phyloP scores from a whole-genome alignment of 1,284 basidiomycete species.

The Agaricales sp. region DNA sequence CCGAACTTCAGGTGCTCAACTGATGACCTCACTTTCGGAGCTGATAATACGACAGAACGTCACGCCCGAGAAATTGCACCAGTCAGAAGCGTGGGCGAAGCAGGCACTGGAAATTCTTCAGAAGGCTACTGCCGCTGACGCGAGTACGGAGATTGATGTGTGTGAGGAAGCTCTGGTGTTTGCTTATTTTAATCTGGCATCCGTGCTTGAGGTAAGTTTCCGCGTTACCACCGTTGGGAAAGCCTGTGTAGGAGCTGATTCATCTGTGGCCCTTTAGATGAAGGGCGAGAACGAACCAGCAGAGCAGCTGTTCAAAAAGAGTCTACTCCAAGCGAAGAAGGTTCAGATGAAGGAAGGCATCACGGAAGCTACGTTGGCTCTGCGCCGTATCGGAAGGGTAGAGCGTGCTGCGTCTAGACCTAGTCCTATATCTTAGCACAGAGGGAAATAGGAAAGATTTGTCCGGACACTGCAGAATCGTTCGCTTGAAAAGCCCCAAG shows the following conservation, averaged over 20 bases:
- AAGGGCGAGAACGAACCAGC: neutral
- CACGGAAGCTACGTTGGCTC: neutral
- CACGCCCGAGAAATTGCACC: constrained; percentile 33
- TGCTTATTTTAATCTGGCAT: constrained; percentile 12
- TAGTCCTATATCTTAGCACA: no score
- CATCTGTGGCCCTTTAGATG: no score
- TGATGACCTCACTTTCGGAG: constrained; percentile 62
- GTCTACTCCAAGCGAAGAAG: neutral
- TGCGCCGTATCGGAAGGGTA: neutral
- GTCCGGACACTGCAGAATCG: no score
- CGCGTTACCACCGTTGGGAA: neutral
- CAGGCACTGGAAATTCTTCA: constrained; percentile 41
- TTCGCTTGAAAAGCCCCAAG: no score
- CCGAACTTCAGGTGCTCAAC: constrained; percentile 43
- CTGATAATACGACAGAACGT: constrained; percentile 36
- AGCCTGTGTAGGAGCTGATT: no score
- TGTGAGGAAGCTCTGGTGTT: neutral
- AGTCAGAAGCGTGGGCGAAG: constrained; percentile 53
- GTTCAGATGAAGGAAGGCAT: neutral
- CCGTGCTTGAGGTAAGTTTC: constrained; percentile 28
- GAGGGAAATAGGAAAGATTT: no score
- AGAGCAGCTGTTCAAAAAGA: neutral
- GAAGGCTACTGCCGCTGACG: constrained; percentile 21
- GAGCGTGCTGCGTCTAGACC: neutral
- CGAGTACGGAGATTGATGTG: no score